These are phyloP conservation scores for Parafenestella ontariensis DNA, from an alignment of 2,329 filamentous ascomycete species.

Conservation along the genomic window DNA sequence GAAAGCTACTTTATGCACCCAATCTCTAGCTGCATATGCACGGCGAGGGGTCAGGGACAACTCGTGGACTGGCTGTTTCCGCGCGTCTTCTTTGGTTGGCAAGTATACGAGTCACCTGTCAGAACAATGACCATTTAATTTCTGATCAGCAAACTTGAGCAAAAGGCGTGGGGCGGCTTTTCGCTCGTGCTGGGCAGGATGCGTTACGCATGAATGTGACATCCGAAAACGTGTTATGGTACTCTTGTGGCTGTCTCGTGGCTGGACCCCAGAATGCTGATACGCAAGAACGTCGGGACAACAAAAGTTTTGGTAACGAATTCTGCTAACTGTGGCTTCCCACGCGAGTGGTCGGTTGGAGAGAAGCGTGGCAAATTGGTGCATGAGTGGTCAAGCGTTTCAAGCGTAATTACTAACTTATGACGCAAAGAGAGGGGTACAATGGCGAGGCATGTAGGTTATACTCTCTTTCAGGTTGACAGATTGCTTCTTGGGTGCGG, in stretches of 20 bases:
- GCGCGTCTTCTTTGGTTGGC: slow-evolving; percentile 26
- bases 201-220: slow-evolving; percentile 16
- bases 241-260: slow-evolving; percentile 12
- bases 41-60: slow-evolving; percentile 34
- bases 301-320: background rate
- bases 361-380: slow-evolving; percentile 4
- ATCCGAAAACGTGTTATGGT: slow-evolving; percentile 14
- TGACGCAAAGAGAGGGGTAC: slow-evolving; percentile 31
- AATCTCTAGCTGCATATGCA: slow-evolving; percentile 50
- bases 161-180: slow-evolving; percentile 2
- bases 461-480: background rate
- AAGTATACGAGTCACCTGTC: slow-evolving; percentile 20
- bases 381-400: background rate
- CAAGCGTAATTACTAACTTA: slow-evolving; percentile 8
- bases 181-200: slow-evolving; percentile 8
- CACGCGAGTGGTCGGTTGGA: slow-evolving; percentile 1
- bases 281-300: slow-evolving; percentile 1
- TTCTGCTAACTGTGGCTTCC: background rate
- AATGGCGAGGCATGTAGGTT: background rate
- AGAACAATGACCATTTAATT: slow-evolving; percentile 15
- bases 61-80: slow-evolving; percentile 24
- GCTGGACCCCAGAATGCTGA: slow-evolving; percentile 7
- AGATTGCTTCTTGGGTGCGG: background rate
- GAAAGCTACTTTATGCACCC: slow-evolving; percentile 41
- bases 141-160: slow-evolving; percentile 9